Percentiles rank a stretch among this genome's conserved stretches.
Conservation (phyloP, 2,329 filamentous ascomycete genomes). For the Epichloe glyceriae region DNA sequence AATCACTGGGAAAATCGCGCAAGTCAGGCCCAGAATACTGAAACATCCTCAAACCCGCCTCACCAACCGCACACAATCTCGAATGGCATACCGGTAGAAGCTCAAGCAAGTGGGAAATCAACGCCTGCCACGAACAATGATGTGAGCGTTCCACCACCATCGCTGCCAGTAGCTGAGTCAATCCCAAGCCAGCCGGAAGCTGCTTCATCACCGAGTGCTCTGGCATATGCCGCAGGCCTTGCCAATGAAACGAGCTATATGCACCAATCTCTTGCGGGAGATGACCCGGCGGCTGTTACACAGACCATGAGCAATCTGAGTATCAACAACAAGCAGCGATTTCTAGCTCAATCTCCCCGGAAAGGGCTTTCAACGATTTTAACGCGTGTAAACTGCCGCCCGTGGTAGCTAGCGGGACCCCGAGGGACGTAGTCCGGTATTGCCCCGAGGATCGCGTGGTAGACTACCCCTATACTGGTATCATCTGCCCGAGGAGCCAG, state of each 20-base stretch:
- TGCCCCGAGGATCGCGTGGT: slow-evolving; percentile 18
- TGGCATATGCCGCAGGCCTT: not conserved
- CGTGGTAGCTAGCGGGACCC: slow-evolving; percentile 11
- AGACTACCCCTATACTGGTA: slow-evolving; percentile 22
- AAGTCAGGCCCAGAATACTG: not conserved
- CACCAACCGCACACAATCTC: not conserved
- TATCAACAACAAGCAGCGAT: not conserved
- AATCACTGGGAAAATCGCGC: not conserved
- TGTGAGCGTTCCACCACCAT: not conserved
- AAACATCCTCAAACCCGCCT: not conserved
- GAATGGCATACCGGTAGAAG: not conserved
- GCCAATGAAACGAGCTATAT: not conserved
- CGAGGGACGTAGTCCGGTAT: slow-evolving; percentile 12
- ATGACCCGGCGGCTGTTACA: not conserved
- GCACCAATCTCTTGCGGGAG: not conserved
- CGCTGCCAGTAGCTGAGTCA: too few relatives aligned
- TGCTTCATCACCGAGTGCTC: not conserved
- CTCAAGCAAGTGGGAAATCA: not conserved
- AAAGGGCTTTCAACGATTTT: too few relatives aligned
- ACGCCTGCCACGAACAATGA: not conserved
- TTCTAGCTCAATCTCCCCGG: not conserved
- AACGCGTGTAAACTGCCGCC: slow-evolving; percentile 1
- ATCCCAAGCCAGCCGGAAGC: not conserved
- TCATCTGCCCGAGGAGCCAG: slow-evolving; percentile 12
- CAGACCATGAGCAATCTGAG: not conserved